phyloP scores from a whole-genome alignment of 2,329 filamentous ascomycete species.

The Exutisphaerella laricina region DNA sequence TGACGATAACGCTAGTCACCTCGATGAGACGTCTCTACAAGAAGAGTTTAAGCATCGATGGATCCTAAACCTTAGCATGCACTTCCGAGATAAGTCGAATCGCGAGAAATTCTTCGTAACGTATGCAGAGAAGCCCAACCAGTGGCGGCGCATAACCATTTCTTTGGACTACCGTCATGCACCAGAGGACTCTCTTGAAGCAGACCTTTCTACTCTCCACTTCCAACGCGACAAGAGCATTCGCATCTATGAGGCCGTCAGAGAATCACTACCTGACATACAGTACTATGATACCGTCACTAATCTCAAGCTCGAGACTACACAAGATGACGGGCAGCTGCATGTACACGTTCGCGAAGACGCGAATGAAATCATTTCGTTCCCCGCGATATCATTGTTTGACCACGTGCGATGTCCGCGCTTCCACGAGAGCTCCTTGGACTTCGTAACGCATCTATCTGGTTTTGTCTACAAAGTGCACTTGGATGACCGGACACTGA shows the following conservation, averaged over 20 bases:
- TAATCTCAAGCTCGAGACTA: slow-evolving; percentile 88
- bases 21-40: slow-evolving; percentile 60
- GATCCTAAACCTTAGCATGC: slow-evolving; percentile 98
- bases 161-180: slow-evolving; percentile 88
- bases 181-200: slow-evolving; percentile 74
- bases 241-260: slow-evolving; percentile 89
- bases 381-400: slow-evolving; percentile 67
- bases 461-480: slow-evolving; percentile 95
- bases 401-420: slow-evolving; percentile 58
- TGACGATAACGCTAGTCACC: slow-evolving; percentile 31
- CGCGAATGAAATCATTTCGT: slow-evolving; percentile 86
- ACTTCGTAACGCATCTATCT: slow-evolving; percentile 88
- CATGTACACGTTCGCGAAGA: slow-evolving; percentile 99
- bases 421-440: slow-evolving; percentile 67
- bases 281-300: slow-evolving; percentile 96
- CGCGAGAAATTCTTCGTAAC: slow-evolving; percentile 98
- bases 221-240: slow-evolving; percentile 89
- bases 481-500: slow-evolving; percentile 62
- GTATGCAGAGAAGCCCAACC: slow-evolving; percentile 71
- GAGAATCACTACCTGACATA: slow-evolving; percentile 85
- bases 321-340: slow-evolving; percentile 72
- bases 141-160: slow-evolving; percentile 84
- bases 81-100: slow-evolving; percentile 87
- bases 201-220: slow-evolving; percentile 68
- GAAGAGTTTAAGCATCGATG: slow-evolving; percentile 75